phyloP scores from a whole-genome alignment of 306 rosid species.

The Styphnolobium japonicum region DNA sequence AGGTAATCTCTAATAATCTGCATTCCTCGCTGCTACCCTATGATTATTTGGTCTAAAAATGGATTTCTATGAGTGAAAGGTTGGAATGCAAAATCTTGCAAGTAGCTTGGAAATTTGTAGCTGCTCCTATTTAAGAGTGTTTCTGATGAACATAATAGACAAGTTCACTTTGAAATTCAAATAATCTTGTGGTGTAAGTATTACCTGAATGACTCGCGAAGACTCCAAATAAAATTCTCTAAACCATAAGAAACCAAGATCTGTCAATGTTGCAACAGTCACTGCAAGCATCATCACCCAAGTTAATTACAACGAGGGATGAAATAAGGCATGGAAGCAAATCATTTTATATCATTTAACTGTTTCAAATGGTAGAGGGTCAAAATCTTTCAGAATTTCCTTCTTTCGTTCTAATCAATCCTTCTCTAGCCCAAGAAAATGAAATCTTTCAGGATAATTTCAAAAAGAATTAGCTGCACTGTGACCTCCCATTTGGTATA shows the following conservation, averaged over 20 bases:
- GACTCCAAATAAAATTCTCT: constrained; percentile 96
- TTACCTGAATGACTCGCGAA: constrained; percentile 98
- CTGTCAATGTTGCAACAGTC: constrained; percentile 80
- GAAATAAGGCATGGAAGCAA: constrained; percentile 14
- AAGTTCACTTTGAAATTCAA: constrained; percentile 22
- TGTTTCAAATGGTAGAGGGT: constrained; percentile 16
- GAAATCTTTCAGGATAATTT: background rate
- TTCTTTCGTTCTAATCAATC: background rate
- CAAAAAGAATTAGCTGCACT: background rate
- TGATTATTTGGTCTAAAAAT: constrained; percentile 5
- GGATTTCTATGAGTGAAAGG: constrained; percentile 2
- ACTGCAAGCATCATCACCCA: constrained; percentile 52
- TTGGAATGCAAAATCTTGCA: constrained; percentile 30
- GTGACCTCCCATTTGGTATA: background rate
- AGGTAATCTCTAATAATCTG: background rate
- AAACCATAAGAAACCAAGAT: constrained; percentile 98
- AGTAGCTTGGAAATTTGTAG: background rate
- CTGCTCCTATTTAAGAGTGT: background rate
- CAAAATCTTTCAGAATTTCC: constrained; percentile 4
- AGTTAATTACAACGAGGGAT: constrained; percentile 31
- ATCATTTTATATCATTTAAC: constrained; percentile 22
- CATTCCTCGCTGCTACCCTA: background rate
- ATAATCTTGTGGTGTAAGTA: constrained; percentile 12
- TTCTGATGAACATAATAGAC: constrained; percentile 2
- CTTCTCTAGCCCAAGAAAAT: background rate